phyloP scores from a whole-genome alignment of 441 rosid species.

The Pelargonium myrrhifolium region DNA sequence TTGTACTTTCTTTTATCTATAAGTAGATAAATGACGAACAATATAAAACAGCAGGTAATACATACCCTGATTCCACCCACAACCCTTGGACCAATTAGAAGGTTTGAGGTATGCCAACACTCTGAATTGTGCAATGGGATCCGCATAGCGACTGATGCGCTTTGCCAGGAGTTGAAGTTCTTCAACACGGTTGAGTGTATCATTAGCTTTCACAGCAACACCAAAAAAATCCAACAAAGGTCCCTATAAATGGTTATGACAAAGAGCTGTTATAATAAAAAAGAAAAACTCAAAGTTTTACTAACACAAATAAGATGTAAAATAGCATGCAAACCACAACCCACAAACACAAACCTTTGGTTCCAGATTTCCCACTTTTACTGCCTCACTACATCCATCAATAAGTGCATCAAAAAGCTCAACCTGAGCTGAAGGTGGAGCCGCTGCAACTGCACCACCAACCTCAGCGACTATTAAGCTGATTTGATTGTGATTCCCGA shows the following conservation, averaged over 20 bases:
- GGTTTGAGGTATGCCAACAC: constrained; percentile 85
- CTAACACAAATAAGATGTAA: background rate
- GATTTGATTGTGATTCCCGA: constrained; percentile 78
- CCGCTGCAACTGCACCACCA: constrained; percentile 75
- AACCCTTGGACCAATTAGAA: constrained; percentile 98
- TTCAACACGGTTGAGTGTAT: constrained; percentile 69
- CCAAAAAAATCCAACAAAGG: constrained; percentile 96
- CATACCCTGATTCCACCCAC: constrained; percentile 98
- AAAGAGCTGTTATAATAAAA: background rate
- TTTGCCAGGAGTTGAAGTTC: constrained; percentile 84
- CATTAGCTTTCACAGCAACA: constrained; percentile 86
- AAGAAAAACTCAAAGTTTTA: background rate
- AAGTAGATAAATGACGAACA: background rate
- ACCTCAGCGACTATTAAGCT: constrained; percentile 65
- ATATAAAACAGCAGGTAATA: constrained; percentile 10
- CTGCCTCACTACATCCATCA: constrained; percentile 84
- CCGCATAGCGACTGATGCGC: constrained; percentile 66
- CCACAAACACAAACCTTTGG: constrained; percentile 48
- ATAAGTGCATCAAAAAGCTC: constrained; percentile 83
- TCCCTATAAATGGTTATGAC: constrained; percentile 46
- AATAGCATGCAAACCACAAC: background rate
- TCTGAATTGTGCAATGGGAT: constrained; percentile 85
- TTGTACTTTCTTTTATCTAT: background rate
- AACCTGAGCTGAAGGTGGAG: constrained; percentile 72
- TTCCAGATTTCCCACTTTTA: constrained; percentile 52